Evolutionary conservation across 495 filamentous ascomycete species (phyloP), one percentile per base, ranked within the genome.

Genomic region (Copromyces sp.): DNA sequence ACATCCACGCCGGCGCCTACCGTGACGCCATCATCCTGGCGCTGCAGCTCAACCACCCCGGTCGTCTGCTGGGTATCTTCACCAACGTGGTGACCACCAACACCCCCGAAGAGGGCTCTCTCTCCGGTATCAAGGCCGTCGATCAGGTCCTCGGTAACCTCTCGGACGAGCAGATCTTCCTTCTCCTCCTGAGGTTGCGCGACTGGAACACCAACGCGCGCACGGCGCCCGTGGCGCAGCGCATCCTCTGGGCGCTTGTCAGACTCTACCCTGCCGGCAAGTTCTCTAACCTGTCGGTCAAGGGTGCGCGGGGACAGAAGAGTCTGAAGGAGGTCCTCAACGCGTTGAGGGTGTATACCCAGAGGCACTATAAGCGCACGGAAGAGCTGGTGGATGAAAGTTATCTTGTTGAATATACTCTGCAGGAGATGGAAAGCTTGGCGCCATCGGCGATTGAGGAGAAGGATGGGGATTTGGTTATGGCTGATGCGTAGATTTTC

Each of bases 181-280:
- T 85, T 9, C 87, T 99, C 17, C 86, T 99, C 9, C 83, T 92
- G 24, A 84, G 95, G 42, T 78, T 98, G 65, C 84, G 96, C 38
- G 95, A 98, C 82, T 98, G 95, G 95, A 98, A 98, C 78, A 96
- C 95, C 20, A 98, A 97, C 74, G 94, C 92, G 0, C 86, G 93
- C 72, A 95, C 92, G n/a, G 90, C 94, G 9, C 86, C 87, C 3
- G 89, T 98, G 38, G 90, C 95, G 8, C 95, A 99, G 82, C 87
- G 91, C 65, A 89, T 98, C n/a, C 82, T 99, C 59, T 89, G 87
- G 81, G 88, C 90, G 17, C 77, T 99, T 14, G 90, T 97, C 72
- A 88, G 89, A 72, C 89, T 87, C 59, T 94, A 97, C 78, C 90
- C 92, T 17, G 90, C 90, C 20, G 86, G 87, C 40, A 87, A 91